A percentile compares a stretch with the other conserved stretches of the same genome.
Conservation (phyloP, 106 monocot species). For the Phalaenopsis aphrodite region DNA sequence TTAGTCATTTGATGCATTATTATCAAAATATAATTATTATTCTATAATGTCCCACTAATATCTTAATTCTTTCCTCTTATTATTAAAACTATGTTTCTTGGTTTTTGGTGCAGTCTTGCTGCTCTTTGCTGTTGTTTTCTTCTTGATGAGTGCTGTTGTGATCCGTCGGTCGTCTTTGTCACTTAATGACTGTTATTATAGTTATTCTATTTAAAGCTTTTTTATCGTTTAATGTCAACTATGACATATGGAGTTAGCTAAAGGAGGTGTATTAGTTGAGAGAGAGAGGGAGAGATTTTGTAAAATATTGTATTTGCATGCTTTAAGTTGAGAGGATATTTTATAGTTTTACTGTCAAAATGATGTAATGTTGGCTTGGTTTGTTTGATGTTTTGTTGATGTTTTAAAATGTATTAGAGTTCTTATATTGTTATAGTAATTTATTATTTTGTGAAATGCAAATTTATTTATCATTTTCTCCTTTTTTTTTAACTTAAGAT, state of each 20-base stretch:
- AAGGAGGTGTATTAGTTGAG: neutral
- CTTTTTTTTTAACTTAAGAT: too few relatives aligned
- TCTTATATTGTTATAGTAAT: neutral
- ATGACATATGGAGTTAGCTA: neutral
- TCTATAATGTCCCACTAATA: too few relatives aligned
- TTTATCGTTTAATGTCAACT: neutral
- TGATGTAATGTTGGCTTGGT: neutral
- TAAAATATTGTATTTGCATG: neutral
- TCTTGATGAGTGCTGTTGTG: conserved; percentile 62
- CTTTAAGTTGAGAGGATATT: neutral
- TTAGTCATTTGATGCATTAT: neutral
- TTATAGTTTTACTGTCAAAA: too few relatives aligned
- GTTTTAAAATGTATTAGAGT: neutral
- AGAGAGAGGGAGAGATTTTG: neutral
- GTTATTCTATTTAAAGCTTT: neutral
- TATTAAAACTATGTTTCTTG: neutral
- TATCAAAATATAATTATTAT: neutral
- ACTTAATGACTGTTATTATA: conserved; percentile 5
- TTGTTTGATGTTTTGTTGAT: neutral
- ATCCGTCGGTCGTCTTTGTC: conserved; percentile 39
- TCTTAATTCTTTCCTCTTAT: neutral
- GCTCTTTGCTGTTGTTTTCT: conserved; percentile 68
- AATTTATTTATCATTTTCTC: too few relatives aligned
- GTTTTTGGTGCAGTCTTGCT: conserved; percentile 28
- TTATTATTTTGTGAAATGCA: too few relatives aligned